Conservation (phyloP, 371 early-diverging fungal genomes). For the Rhizomucor pusillus region DNA sequence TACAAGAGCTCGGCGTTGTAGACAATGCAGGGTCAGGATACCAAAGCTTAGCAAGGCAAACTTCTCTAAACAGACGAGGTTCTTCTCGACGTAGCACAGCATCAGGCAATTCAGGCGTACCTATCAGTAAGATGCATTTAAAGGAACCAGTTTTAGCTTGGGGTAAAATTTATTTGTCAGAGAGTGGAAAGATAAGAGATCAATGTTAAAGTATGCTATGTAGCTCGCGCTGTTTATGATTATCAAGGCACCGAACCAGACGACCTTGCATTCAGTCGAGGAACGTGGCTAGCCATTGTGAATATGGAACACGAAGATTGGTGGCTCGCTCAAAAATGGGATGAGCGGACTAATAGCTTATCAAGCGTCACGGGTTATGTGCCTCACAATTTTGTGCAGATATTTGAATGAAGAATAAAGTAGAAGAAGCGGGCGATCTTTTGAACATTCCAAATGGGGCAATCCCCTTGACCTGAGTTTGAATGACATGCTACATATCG, state of each 20-base stretch:
- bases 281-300: constrained; percentile 75
- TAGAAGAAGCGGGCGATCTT: too few relatives aligned
- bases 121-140: neutral
- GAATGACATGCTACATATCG: too few relatives aligned
- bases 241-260: constrained; percentile 77
- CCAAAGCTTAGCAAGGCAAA: neutral
- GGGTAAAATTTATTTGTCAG: too few relatives aligned
- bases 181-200: too few relatives aligned
- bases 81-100: too few relatives aligned
- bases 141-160: neutral
- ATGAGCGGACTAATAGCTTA: constrained; percentile 23
- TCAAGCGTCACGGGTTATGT: constrained; percentile 33
- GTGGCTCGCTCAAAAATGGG: constrained; percentile 72
- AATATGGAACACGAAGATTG: constrained; percentile 63
- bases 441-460: too few relatives aligned
- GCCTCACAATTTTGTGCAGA: constrained; percentile 24
- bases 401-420: neutral
- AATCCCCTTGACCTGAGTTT: too few relatives aligned
- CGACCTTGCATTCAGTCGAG: constrained; percentile 74
- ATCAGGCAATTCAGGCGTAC: neutral
- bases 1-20: constrained; percentile 25
- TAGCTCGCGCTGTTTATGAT: constrained; percentile 83
- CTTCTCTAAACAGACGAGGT: constrained; percentile 2
- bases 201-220: constrained; percentile 1
- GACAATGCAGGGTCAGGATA: constrained; percentile 9